Percentiles rank a stretch among this genome's conserved stretches.
Evolutionary conservation across 768 basidiomycete genomes (phyloP).

Genomic region (Leccinum imitatum): DNA sequence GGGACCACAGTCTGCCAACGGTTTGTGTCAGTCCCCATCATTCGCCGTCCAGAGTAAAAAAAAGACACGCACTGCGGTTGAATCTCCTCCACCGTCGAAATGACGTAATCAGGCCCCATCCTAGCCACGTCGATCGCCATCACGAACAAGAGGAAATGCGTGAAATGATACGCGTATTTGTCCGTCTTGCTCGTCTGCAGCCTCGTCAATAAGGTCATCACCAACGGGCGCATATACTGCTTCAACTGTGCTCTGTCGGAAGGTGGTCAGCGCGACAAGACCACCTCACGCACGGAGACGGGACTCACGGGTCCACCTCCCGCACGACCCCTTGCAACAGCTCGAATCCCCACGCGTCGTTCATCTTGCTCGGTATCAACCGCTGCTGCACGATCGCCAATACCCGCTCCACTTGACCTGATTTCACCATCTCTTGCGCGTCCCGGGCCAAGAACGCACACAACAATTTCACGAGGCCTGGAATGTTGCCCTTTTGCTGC

Average conservation of each 20-base stretch:
- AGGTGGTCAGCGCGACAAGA: neutral
- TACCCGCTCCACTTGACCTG: constrained; percentile 73
- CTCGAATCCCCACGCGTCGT: constrained; percentile 92
- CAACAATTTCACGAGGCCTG: constrained; percentile 86
- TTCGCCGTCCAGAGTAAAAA: neutral
- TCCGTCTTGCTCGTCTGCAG: constrained; percentile 90
- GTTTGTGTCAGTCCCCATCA: neutral
- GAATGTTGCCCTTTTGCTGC: constrained; percentile 94
- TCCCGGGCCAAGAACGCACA: constrained; percentile 81
- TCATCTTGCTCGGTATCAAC: constrained; percentile 80
- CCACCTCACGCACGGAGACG: neutral
- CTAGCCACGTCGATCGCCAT: constrained; percentile 75
- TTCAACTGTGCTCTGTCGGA: constrained; percentile 55
- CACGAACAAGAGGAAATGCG: constrained; percentile 72
- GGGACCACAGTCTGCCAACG: constrained; percentile 65
- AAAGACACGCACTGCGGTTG: constrained; percentile 64
- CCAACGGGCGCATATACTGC: constrained; percentile 70
- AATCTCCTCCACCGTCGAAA: constrained; percentile 76
- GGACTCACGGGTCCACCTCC: constrained; percentile 71
- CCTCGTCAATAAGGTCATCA: constrained; percentile 79
- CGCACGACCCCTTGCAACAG: constrained; percentile 76
- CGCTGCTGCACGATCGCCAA: constrained; percentile 90
- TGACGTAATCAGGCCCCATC: constrained; percentile 75
- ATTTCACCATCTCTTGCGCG: constrained; percentile 58
- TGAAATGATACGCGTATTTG: constrained; percentile 80